phyloP scores from a whole-genome alignment of 2,329 filamentous ascomycete genomes.

The Orbilia brochopaga region DNA sequence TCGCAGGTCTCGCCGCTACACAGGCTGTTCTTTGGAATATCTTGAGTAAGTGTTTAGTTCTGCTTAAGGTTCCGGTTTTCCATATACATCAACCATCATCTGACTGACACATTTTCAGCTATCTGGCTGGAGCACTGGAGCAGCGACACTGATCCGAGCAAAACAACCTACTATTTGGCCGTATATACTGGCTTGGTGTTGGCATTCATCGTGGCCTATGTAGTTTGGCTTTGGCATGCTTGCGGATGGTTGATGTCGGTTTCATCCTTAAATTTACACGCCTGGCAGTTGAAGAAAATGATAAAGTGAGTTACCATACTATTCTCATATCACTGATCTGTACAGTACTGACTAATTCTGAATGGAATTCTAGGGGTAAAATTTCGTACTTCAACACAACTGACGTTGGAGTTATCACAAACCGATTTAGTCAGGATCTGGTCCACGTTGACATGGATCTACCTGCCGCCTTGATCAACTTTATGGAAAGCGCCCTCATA shows the following conservation, averaged over 20 bases:
- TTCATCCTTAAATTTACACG: constrained; percentile 32
- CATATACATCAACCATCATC: too few relatives aligned
- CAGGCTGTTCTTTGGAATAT: constrained; percentile 13
- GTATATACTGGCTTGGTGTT: constrained; percentile 36
- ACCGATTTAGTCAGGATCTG: constrained; percentile 57
- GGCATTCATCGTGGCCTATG: constrained; percentile 2
- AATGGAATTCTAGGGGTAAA: constrained; percentile 13
- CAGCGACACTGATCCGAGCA: constrained; percentile 30
- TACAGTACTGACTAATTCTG: neutral
- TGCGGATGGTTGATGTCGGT: constrained; percentile 29
- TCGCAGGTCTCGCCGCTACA: constrained; percentile 2
- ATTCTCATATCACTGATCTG: neutral
- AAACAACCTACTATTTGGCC: constrained; percentile 45
- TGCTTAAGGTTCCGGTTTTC: too few relatives aligned
- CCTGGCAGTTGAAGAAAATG: constrained; percentile 42
- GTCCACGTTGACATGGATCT: constrained; percentile 58
- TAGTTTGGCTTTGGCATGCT: constrained; percentile 25
- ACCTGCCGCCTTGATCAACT: constrained; percentile 54
- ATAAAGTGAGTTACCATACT: constrained; percentile 26
- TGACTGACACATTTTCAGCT: too few relatives aligned
- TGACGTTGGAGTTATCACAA: constrained; percentile 57
- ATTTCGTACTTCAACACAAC: constrained; percentile 56
- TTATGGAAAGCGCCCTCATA: constrained; percentile 15
- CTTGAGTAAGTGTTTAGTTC: constrained; percentile 16
- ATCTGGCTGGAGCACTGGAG: constrained; percentile 47